Base-by-base conservation (phyloP, 2,329 filamentous ascomycete species). In the Tolypocladium tundrense region DNA sequence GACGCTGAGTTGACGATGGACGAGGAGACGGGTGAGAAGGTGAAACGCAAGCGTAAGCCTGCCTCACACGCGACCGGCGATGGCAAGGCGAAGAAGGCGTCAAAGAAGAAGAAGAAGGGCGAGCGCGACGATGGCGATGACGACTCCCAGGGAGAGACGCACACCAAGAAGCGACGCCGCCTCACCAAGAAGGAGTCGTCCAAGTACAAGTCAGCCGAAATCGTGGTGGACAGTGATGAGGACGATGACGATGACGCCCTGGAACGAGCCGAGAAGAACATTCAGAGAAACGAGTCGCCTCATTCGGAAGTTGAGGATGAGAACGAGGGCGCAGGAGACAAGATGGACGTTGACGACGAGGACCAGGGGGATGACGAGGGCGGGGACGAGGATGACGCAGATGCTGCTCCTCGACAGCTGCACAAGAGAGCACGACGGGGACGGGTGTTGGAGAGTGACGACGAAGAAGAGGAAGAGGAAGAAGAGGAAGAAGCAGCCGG, bases 131-230 rank as follows among this genome's bases (percentile, higher is more conserved):
- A 73, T 27, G 57, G 33, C 40, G 78, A 75, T 7, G 74, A 73
- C 0, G 80, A 78, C 31, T 68, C 68, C 6, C 73, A 74, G 39
- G 73, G 73, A 48, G 72, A 71, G 59, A 77, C 63, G 16, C 73
- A 80, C 59, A 80, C 81, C 27, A 85, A 85, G 69, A 88, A 87
- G 71, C 84, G 83, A 67, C 80, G 83, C 58, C 80, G 76, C 60
- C 79, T 81, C 66, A 79, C 74, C 60, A 79, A 83, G 62, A 76
- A 73, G 60, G 72, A 73, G 57, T 66, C 67, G 35, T 63, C 69
- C 70, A 95, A 96, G 73, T 96, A 84, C 79, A 96, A 96, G 80
- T 92, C 88, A 55, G 86, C 83, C 1, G 91, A 96, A 72, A 84
- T 91, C 61, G 85, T 96, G 35, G 87, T 90, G 51, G 88, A 93